Conservation (phyloP, 345 rosid genomes). For the Bruguiera sexangula region DNA sequence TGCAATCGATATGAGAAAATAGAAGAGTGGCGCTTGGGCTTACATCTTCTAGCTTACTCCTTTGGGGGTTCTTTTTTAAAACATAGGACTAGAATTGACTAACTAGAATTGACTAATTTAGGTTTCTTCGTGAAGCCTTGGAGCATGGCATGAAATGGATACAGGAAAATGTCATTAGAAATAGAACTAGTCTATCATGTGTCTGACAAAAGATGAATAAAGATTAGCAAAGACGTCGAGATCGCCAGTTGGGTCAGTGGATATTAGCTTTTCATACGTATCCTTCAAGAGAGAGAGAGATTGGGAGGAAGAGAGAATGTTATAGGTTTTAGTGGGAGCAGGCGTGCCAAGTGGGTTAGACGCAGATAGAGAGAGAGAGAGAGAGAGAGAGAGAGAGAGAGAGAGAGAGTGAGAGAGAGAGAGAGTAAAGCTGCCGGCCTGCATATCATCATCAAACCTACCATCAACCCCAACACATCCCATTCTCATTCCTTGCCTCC, state of each 20-base stretch:
- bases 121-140: constrained; percentile 6
- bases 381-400: constrained; percentile 25
- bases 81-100: not conserved
- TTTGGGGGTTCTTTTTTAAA: no score
- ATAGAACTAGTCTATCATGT: constrained; percentile 12
- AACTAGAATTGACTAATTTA: constrained; percentile 21
- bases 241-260: constrained; percentile 22
- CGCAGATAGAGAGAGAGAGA: constrained; percentile 23
- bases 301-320: constrained; percentile 4
- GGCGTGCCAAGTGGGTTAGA: constrained; percentile 54
- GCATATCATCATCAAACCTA: constrained; percentile 78
- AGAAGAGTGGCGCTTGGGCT: constrained; percentile 23
- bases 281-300: not conserved
- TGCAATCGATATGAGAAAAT: constrained; percentile 36
- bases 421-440: constrained; percentile 92
- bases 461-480: constrained; percentile 25
- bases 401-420: constrained; percentile 27
- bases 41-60: constrained; percentile 8
- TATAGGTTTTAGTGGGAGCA: constrained; percentile 51
- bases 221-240: constrained; percentile 27
- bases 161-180: constrained; percentile 13
- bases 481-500: constrained; percentile 62
- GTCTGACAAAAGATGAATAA: constrained; percentile 40
- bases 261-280: constrained; percentile 5
- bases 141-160: constrained; percentile 14